Base-by-base conservation (phyloP, 2,329 filamentous ascomycete genomes). In the Aureobasidium melanogenum region DNA sequence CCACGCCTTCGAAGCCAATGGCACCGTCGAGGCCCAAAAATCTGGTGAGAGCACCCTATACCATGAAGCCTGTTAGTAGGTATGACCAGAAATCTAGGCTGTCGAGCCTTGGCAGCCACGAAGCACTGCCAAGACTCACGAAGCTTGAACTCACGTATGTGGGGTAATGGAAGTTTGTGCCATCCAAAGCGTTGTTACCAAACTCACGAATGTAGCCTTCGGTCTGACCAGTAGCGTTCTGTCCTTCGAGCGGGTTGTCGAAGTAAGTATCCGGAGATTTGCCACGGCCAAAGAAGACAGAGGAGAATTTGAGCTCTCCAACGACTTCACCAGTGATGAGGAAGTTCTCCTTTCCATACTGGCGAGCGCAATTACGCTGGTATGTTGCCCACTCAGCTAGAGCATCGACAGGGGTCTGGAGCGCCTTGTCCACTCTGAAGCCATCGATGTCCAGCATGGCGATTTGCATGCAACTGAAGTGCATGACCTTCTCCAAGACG, bases 401-500 rank as follows among this genome's bases (percentile, higher is more conserved):
- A 0, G 83, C 79, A 67, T 87, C 84, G 5, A 85, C 78, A 0
- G 84, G 85, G 12, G 82, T 79, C 67, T 86, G 84, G 10, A 83
- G 81, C 2, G 83, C 84, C 70, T 88, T 88, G 72, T 88, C 84
- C 70, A 85, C 84, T 56, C 84, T 80, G 67, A 84, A 86, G 0
- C 84, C 85, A 67, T 88, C 84, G 59, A 88, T 81, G 66, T 87
- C 84, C 17, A 88, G 75, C 64, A 79, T 81, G 24, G 76, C 72
- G 60, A 88, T 84, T 30, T 82, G 77, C 70, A 87, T 82, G 71
- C 84, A 88, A 1, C 83, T 84, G 66, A 86, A 84, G 46, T 79
- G 79, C 64, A 81, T 79, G 62, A 87, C 73, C 65, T 82, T 83
- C 52, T 80, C 76, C 30, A 79, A 73, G 0, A 86, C 84, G 17